These are phyloP conservation scores for Aureobasidium sp. DNA, from an alignment of 2,329 filamentous ascomycete genomes.

Conservation along the genomic window DNA sequence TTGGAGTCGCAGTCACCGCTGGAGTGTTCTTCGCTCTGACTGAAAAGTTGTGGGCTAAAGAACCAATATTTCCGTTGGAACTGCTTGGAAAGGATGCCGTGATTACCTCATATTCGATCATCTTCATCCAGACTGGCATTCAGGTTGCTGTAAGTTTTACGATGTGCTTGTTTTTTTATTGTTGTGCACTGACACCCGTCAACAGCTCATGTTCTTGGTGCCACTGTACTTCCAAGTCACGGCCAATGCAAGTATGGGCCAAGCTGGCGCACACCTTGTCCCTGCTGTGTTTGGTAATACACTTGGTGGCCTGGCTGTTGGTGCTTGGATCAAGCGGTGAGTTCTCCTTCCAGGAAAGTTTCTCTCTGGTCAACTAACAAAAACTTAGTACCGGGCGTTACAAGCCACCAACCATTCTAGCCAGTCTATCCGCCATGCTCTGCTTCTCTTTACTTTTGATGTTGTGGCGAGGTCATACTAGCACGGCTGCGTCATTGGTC, in stretches of 20 bases:
- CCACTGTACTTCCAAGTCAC: constrained; percentile 65
- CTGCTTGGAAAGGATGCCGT: constrained; percentile 47
- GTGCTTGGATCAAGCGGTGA: constrained; percentile 44
- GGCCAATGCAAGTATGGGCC: constrained; percentile 47
- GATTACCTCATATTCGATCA: constrained; percentile 46
- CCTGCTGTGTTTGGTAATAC: constrained; percentile 62
- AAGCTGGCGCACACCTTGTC: constrained; percentile 53
- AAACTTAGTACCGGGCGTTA: constrained; percentile 48
- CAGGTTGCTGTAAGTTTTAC: constrained; percentile 37
- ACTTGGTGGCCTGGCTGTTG: constrained; percentile 53
- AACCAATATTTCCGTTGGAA: constrained; percentile 52
- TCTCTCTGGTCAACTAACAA: constrained; percentile 14
- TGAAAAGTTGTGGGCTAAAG: constrained; percentile 38
- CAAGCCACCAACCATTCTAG: constrained; percentile 46
- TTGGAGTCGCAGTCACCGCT: constrained; percentile 23
- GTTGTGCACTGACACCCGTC: background rate
- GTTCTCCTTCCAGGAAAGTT: constrained; percentile 5
- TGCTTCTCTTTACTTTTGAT: constrained; percentile 46
- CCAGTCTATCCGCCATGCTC: constrained; percentile 41
- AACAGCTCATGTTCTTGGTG: constrained; percentile 52
- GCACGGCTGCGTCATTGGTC: constrained; percentile 48
- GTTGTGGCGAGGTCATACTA: constrained; percentile 53
- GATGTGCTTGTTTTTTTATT: background rate
- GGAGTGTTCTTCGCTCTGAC: constrained; percentile 25
- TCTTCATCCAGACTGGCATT: constrained; percentile 46